Conservation (phyloP, 768 basidiomycete genomes). For the Panus rudis region DNA sequence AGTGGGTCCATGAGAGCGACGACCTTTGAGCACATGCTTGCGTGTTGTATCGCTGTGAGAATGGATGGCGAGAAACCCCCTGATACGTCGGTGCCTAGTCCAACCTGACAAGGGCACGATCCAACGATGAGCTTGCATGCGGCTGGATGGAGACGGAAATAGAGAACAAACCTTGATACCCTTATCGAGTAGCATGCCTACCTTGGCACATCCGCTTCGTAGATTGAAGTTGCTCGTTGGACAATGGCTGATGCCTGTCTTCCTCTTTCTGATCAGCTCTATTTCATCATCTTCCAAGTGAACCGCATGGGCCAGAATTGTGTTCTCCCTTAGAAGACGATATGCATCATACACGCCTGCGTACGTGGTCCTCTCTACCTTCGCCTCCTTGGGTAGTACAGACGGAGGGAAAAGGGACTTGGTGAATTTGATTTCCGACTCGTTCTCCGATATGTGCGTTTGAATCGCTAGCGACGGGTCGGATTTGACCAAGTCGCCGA, state of each 20-base stretch:
- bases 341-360: conserved; percentile 76
- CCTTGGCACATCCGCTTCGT: conserved; percentile 74
- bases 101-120: conserved; percentile 50
- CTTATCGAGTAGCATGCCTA: conserved; percentile 72
- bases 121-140: background rate
- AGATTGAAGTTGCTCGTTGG: conserved; percentile 93
- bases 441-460: conserved; percentile 90
- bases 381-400: conserved; percentile 9
- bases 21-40: conserved; percentile 77
- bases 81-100: conserved; percentile 89
- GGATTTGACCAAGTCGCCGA: conserved; percentile 54
- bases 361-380: conserved; percentile 38
- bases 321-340: conserved; percentile 69
- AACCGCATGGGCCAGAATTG: conserved; percentile 84
- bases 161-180: conserved; percentile 70
- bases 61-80: conserved; percentile 85
- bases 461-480: conserved; percentile 71
- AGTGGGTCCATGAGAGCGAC: conserved; percentile 39
- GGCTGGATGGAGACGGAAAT: background rate
- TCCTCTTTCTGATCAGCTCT: conserved; percentile 53
- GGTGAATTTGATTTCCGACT: conserved; percentile 60
- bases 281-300: conserved; percentile 72
- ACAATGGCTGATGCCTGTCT: conserved; percentile 85
- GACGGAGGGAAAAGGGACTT: conserved; percentile 52
- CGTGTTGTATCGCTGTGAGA: conserved; percentile 64